Evolutionary conservation across 257 asterid species (phyloP).

Genomic region (Henckelia pumila): DNA sequence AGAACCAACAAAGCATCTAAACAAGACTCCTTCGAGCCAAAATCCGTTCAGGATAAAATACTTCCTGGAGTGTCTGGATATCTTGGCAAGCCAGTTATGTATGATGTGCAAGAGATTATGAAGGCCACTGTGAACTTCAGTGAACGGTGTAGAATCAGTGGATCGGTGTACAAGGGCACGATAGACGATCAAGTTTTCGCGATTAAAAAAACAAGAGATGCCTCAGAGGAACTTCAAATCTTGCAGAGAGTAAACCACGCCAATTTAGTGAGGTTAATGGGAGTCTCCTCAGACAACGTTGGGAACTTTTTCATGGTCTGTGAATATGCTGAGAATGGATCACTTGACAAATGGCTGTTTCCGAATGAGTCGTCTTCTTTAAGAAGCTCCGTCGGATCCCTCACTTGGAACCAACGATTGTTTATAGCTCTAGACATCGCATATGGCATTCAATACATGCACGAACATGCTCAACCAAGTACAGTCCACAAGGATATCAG

Average conservation of each 20-base stretch:
- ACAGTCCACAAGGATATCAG: slow-evolving; percentile 58
- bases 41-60: slow-evolving; percentile 52
- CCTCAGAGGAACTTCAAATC: slow-evolving; percentile 54
- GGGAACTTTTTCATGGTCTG: slow-evolving; percentile 54
- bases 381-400: slow-evolving; percentile 17
- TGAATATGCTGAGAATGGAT: slow-evolving; percentile 66
- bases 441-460: slow-evolving; percentile 80
- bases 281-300: slow-evolving; percentile 52
- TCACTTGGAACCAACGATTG: slow-evolving; percentile 61
- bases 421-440: slow-evolving; percentile 65
- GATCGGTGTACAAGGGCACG: slow-evolving; percentile 58
- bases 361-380: slow-evolving; percentile 31
- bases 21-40: slow-evolving; percentile 23
- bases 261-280: slow-evolving; percentile 63
- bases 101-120: slow-evolving; percentile 40
- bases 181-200: slow-evolving; percentile 45
- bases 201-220: slow-evolving; percentile 57
- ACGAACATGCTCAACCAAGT: slow-evolving; percentile 70
- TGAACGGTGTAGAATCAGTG: slow-evolving; percentile 50
- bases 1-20: slow-evolving; percentile 27
- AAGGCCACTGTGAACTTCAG: slow-evolving; percentile 57
- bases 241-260: slow-evolving; percentile 69
- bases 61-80: slow-evolving; percentile 69
- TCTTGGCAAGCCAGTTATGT: background rate
- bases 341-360: slow-evolving; percentile 58